phyloP scores from a whole-genome alignment of 441 rosid species.

The Aquilaria agallochum region DNA sequence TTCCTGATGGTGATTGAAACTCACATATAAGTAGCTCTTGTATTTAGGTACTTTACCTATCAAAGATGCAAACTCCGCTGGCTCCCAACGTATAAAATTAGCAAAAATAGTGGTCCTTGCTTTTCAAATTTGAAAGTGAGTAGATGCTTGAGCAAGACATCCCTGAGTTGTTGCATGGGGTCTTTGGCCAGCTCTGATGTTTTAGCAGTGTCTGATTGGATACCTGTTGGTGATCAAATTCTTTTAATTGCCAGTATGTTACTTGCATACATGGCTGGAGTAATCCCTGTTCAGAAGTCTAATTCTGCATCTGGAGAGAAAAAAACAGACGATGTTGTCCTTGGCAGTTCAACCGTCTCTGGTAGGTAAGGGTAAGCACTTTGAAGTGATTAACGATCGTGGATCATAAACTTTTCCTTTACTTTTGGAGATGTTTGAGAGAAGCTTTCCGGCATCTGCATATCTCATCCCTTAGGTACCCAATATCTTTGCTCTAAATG shows the following conservation, averaged over 20 bases:
- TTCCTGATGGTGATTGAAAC: background rate
- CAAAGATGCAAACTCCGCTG: conserved; percentile 29
- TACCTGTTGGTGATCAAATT: conserved; percentile 63
- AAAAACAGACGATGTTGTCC: conserved; percentile 22
- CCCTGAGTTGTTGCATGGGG: conserved; percentile 41
- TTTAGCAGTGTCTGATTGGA: conserved; percentile 44
- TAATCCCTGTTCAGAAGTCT: conserved; percentile 50
- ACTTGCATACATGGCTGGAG: conserved; percentile 87
- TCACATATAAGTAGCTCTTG: conserved; percentile 5
- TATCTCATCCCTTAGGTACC: conserved; percentile 13
- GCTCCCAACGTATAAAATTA: conserved; percentile 23
- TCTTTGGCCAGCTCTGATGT: conserved; percentile 53
- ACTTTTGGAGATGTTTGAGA: conserved; percentile 4
- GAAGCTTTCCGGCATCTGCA: conserved; percentile 1
- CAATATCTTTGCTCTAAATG: conserved; percentile 18
- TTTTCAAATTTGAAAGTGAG: conserved; percentile 25
- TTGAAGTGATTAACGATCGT: conserved; percentile 12
- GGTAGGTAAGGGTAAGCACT: conserved; percentile 92
- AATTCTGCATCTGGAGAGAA: conserved; percentile 27
- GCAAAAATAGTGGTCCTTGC: conserved; percentile 10
- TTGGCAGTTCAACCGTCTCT: conserved; percentile 48
- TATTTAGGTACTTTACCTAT: conserved; percentile 29
- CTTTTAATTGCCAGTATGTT: conserved; percentile 67
- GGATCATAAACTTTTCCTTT: background rate
- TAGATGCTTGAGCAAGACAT: conserved; percentile 19